These are phyloP conservation scores for Artomyces pyxidatus DNA, from an alignment of 768 basidiomycete genomes.

Conservation along the genomic window DNA sequence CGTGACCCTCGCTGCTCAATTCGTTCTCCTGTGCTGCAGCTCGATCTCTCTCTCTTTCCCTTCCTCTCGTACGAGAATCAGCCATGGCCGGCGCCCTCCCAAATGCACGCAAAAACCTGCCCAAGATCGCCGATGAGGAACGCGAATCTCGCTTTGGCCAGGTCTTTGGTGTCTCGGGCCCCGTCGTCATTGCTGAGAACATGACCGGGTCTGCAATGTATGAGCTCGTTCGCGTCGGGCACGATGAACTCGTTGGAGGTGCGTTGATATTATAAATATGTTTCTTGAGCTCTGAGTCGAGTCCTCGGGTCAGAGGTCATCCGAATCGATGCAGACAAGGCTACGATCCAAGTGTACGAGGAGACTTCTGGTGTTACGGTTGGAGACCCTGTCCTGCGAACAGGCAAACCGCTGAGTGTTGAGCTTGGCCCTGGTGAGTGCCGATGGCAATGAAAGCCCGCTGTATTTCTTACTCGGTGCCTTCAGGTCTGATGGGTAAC, in stretches of 20 bases:
- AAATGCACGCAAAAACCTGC: constrained; percentile 82
- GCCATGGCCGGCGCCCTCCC: constrained; percentile 90
- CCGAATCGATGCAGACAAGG: constrained; percentile 95
- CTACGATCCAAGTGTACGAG: constrained; percentile 98
- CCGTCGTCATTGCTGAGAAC: constrained; percentile 96
- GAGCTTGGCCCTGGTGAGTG: constrained; percentile 90
- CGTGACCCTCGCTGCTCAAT: constrained; percentile 6
- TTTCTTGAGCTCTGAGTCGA: too few relatives aligned
- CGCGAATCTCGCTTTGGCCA: constrained; percentile 79
- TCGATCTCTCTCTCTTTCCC: background rate
- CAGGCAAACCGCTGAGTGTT: constrained; percentile 95
- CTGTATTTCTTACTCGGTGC: background rate
- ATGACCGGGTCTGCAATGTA: constrained; percentile 97
- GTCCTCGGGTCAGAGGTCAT: constrained; percentile 96
- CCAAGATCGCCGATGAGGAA: constrained; percentile 88
- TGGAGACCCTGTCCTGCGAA: constrained; percentile 94
- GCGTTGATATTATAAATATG: constrained; percentile 18
- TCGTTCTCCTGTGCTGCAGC: background rate
- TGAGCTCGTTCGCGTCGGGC: constrained; percentile 95
- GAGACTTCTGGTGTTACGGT: constrained; percentile 99
- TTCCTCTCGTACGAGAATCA: constrained; percentile 1
- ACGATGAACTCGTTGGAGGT: constrained; percentile 98
- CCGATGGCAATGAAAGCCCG: background rate
- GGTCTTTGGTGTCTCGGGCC: constrained; percentile 94
- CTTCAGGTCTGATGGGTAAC: constrained; percentile 91